phyloP scores from a whole-genome alignment of 2,329 filamentous ascomycete species.

The Fusarium pininemorale region DNA sequence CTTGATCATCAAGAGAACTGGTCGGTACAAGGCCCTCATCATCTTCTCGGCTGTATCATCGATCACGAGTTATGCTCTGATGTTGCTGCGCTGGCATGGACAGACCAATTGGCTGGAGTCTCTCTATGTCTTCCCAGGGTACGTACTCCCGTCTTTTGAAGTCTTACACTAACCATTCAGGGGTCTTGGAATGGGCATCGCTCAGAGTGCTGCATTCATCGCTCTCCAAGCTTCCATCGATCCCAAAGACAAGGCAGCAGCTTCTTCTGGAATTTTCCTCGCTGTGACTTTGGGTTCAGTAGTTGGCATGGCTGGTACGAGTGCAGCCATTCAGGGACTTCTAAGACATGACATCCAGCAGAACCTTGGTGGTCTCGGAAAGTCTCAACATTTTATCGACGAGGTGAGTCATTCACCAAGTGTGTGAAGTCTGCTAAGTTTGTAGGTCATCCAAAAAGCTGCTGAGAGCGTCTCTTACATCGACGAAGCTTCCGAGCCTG shows the following conservation, averaged over 20 bases:
- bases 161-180: not conserved
- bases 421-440: not conserved
- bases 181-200: slow-evolving; percentile 51
- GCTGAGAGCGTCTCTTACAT: slow-evolving; percentile 31
- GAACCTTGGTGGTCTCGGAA: slow-evolving; percentile 14
- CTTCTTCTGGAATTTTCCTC: slow-evolving; percentile 53
- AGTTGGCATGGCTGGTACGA: slow-evolving; percentile 51
- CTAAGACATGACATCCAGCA: slow-evolving; percentile 17
- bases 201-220: slow-evolving; percentile 54
- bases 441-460: slow-evolving; percentile 26
- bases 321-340: slow-evolving; percentile 43
- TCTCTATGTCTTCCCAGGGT: slow-evolving; percentile 65
- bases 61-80: slow-evolving; percentile 59
- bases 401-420: not conserved
- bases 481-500: slow-evolving; percentile 22
- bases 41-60: slow-evolving; percentile 61
- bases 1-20: slow-evolving; percentile 65
- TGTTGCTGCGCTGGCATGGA: slow-evolving; percentile 68
- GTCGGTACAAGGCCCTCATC: slow-evolving; percentile 66
- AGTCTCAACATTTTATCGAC: slow-evolving; percentile 1
- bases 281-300: slow-evolving; percentile 47
- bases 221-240: slow-evolving; percentile 51
- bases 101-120: slow-evolving; percentile 64
- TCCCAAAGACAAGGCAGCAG: slow-evolving; percentile 50
- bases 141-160: not conserved